Evolutionary conservation across 768 basidiomycete genomes (phyloP), one percentile per base, ranked within the genome.

Genomic region (Scleroderma bovista): DNA sequence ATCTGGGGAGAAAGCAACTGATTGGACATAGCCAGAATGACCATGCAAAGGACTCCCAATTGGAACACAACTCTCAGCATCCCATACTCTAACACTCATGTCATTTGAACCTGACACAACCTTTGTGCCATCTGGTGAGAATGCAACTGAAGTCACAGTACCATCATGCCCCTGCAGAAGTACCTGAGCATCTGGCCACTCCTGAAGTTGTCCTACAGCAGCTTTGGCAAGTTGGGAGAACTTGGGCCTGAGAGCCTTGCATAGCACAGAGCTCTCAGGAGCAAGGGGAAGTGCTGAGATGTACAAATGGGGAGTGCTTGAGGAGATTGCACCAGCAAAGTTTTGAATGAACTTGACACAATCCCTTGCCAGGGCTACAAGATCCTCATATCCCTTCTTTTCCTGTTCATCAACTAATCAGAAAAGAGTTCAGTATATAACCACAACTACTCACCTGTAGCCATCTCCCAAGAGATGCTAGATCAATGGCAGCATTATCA

Each of bases 241-340:
- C 6, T 26, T 48, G 13, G 2, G 6, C 3, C n/a, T 17, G 19
- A 51, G 29, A 5, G 2, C 17, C 12, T 22, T 37, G 19, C 36
- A 41, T 60, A 58, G 64, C 62, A 34, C 59, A 54, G 19, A 72
- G 66, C 49, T 43, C 5, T 7, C 16, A 23, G 59, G 62, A 26
- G 50, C 29, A 46, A 65, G 60, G 38, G 62, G 56, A 13, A 65
- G 32, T 7, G 54, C 62, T 17, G 62, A 63, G 22, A 63, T 20
- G 51, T 63, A 63, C 17, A 64, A 55, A 39, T 64, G 62, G 1
- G 60, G 62, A 6, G 48, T 51, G 52, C 54, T 57, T 16, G 56
- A 45, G 20, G 48, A n/a, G 19, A 60, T 60, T 2, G 49, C 32
- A 39, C n/a, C 17, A 8, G 9, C 44, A 38, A 63, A 63, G 4